Evolutionary conservation across 2,329 filamentous ascomycete genomes (phyloP).

Genomic region (Volutella citrinella): DNA sequence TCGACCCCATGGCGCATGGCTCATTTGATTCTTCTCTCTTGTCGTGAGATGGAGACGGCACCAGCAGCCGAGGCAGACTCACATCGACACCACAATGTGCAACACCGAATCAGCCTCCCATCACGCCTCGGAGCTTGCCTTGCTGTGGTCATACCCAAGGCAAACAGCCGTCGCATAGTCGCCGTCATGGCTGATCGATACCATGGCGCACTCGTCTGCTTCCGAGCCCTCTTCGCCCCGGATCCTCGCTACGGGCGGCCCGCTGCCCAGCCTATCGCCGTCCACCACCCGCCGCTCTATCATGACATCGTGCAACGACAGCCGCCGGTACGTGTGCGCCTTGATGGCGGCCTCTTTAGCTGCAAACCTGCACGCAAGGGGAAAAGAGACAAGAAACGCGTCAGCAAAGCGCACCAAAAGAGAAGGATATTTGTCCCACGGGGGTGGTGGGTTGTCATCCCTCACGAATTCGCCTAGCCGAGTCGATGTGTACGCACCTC

Average conservation of each 20-base stretch:
- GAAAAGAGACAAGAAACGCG: no score
- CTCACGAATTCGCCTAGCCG: no score
- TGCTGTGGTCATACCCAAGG: conserved; percentile 47
- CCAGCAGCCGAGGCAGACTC: no score
- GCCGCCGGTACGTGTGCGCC: conserved; percentile 56
- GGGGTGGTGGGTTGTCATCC: no score
- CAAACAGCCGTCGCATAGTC: conserved; percentile 75
- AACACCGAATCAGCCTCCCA: no score
- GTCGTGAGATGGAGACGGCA: no score
- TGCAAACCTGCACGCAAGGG: conserved; percentile 53
- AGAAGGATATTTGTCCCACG: no score
- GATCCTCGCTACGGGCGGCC: conserved; percentile 45
- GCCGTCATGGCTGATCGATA: conserved; percentile 86
- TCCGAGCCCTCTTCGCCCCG: conserved; percentile 24
- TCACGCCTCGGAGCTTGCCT: no score
- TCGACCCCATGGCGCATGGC: no score
- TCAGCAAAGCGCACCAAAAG: no score
- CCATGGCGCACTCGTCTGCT: conserved; percentile 54
- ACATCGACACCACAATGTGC: no score
- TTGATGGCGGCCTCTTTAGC: conserved; percentile 76
- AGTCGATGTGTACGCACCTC: conserved; percentile 22
- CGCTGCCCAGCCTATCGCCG: conserved; percentile 30
- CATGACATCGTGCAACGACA: conserved; percentile 62
- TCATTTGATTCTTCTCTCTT: no score
- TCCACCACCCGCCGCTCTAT: conserved; percentile 34